phyloP scores from a whole-genome alignment of 75 land plant genomes.

The Azolla pinnata region DNA sequence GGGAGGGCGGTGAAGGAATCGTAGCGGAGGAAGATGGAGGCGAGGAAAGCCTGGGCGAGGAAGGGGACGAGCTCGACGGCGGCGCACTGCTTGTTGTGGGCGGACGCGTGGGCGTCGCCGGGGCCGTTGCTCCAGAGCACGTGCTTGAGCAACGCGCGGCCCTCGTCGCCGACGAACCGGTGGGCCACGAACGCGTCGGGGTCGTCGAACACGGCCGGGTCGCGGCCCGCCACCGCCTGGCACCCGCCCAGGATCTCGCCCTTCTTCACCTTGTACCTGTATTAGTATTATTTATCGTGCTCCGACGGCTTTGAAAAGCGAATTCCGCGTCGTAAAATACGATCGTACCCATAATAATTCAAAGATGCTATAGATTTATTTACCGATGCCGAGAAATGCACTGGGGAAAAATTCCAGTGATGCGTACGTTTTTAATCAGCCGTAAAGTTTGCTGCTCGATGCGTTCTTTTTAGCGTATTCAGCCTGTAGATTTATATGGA shows the following conservation, averaged over 20 bases:
- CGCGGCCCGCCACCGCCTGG: conserved; percentile 39
- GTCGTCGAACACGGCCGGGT: conserved; percentile 27
- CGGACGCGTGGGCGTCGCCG: conserved; percentile 33
- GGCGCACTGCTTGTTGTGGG: conserved; percentile 56
- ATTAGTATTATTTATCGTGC: too few relatives aligned
- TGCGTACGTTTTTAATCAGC: too few relatives aligned
- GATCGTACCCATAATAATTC: too few relatives aligned
- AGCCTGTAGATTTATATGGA: too few relatives aligned
- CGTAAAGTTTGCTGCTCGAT: too few relatives aligned
- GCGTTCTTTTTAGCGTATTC: too few relatives aligned
- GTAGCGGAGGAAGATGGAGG: conserved; percentile 38
- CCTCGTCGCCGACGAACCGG: conserved; percentile 51
- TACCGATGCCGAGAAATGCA: too few relatives aligned
- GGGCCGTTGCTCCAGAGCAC: conserved; percentile 68
- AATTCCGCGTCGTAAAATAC: too few relatives aligned
- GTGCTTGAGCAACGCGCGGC: conserved; percentile 39
- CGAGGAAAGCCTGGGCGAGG: conserved; percentile 32
- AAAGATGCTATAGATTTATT: too few relatives aligned
- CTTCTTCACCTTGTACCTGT: conserved; percentile 26
- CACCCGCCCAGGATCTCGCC: conserved; percentile 47
- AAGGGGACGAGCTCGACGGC: conserved; percentile 53
- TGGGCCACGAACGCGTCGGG: conserved; percentile 19
- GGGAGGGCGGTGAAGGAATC: conserved; percentile 27
- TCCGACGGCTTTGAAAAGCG: too few relatives aligned
- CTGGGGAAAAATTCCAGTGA: too few relatives aligned